These are phyloP conservation scores for Lepiota brunneoincarnata DNA, from an alignment of 768 basidiomycete genomes.

Conservation along the genomic window DNA sequence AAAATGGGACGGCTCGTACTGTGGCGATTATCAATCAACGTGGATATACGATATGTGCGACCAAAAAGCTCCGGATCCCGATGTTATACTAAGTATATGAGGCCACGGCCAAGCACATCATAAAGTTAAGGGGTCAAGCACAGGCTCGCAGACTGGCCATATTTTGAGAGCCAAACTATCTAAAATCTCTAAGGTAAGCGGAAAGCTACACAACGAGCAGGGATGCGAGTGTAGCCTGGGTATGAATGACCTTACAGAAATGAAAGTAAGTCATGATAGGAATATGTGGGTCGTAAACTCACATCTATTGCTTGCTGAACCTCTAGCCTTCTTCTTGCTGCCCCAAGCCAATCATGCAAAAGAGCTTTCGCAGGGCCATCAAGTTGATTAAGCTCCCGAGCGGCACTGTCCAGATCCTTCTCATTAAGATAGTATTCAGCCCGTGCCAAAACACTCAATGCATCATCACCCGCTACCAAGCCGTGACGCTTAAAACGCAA, in stretches of 20 bases:
- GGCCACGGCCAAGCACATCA: too few species aligned
- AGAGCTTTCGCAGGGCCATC: constrained; percentile 76
- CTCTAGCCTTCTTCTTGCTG: constrained; percentile 83
- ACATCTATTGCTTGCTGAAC: constrained; percentile 92
- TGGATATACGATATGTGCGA: too few species aligned
- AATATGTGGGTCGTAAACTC: constrained; percentile 14
- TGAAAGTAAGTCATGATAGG: constrained; percentile 14
- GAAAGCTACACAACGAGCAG: constrained; percentile 63
- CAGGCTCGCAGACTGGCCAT: too few species aligned
- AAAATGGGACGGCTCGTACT: too few species aligned
- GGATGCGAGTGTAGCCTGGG: constrained; percentile 82
- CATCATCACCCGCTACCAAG: constrained; percentile 76
- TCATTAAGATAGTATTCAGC: constrained; percentile 89
- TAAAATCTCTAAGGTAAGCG: constrained; percentile 12
- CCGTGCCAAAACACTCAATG: constrained; percentile 81
- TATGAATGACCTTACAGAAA: constrained; percentile 67
- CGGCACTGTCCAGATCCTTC: constrained; percentile 88
- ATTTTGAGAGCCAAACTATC: not conserved
- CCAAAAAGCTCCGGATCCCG: too few species aligned
- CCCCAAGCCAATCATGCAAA: constrained; percentile 85
- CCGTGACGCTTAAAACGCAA: constrained; percentile 82
- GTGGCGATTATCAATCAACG: too few species aligned
- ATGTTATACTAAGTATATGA: too few species aligned
- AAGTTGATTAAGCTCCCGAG: constrained; percentile 90
- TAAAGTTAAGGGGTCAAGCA: too few species aligned